Base-by-base conservation (phyloP, 345 rosid species). In the Luvunga scandens region DNA sequence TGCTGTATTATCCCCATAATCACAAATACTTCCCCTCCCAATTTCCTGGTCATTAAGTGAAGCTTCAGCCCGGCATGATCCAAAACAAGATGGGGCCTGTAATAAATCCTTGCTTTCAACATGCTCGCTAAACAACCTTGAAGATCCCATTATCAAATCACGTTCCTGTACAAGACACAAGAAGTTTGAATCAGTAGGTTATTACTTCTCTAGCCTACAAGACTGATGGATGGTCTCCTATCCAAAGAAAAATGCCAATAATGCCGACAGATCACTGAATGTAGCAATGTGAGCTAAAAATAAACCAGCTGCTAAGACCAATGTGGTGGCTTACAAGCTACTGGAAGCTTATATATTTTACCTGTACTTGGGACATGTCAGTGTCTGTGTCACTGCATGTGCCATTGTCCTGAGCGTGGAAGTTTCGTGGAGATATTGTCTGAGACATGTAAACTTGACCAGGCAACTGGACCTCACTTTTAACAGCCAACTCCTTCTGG, bases 311-410 rank as follows among this genome's bases (percentile, higher is more conserved):
- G 56, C 48, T 55, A 62, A 6, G 19, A 45, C 28, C 59, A 70
- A 48, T n/a, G n/a, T 57, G 6, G 66, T 71, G 7, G 75, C 77
- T 64, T 12, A 69, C 57, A 65, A 80, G 69, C 69, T 50, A 56
- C 4, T 36, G 8, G 42, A 12, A 56, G 38, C 22, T 67, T 7
- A 24, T 39, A 28, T 21, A 6, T 45, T 77, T 80, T 45, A 92
- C 94, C 94, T 83, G 90, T 71, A 70, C 21, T 78, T 77, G 82
- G 25, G 80, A 36, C 81, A 81, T 81, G n/a, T 81, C 91, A 57
- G 69, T 60, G 80, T 48, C 71, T 12, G 74, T 60, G 61, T 75
- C 77, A 66, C 34, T 30, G 75, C 34, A 70, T 48, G 39, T 28
- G 67, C 42, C 77, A 22, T 79, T 59, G 65, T 76, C 85, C 66